Evolutionary conservation across 1,284 basidiomycete genomes (phyloP), one percentile per base, ranked within the genome.

Genomic region (Malassezia sp.): DNA sequence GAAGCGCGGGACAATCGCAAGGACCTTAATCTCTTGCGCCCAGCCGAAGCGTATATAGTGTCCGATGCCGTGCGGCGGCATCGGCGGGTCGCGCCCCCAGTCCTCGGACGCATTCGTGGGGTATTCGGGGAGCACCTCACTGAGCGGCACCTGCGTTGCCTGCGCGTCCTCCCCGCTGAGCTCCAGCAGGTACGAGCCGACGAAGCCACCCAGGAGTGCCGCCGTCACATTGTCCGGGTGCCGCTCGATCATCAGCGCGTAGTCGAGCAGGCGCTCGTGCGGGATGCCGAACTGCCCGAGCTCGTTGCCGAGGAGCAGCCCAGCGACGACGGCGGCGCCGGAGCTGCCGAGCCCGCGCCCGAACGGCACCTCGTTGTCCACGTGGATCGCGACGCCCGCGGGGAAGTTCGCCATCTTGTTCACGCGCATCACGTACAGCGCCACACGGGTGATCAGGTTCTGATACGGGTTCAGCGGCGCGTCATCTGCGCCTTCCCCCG

Each of bases 191-290:
- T 97, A 99, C 5, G 84, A 86, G 9, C 91, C 93, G n/a, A 97
- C 87, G 70, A 99, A 97, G 0, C 93, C 93, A 30, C 93, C 93
- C 24, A 96, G 79, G 27, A 99, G 79, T 0, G 91, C 91, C 0
- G 93, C 93, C 0, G 93, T 93, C 57, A 99, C 91, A 71, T 99
- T 99, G 74, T 99, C 93, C 7, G 93, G 93, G 71, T 99, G 93
- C 9, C 93, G 79, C 73, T 99, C 93, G 61, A 99, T 90, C 93
- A 99, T 97, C 48, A 99, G 77, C 1, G 93, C 90, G 68, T 88
- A 91, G 73, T 99, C 93, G 47, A 97, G 79, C 60, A 93, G 75
- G 22, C 93, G 80, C 40, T 77, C 78, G 24, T 73, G 76, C 14
- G 82, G 69, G 11, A 97, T 78, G 20, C 76, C 68, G 51, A 97